Evolutionary conservation across 2,329 filamentous ascomycete species (phyloP).

Genomic region (Pseudocercospora macadamiae): DNA sequence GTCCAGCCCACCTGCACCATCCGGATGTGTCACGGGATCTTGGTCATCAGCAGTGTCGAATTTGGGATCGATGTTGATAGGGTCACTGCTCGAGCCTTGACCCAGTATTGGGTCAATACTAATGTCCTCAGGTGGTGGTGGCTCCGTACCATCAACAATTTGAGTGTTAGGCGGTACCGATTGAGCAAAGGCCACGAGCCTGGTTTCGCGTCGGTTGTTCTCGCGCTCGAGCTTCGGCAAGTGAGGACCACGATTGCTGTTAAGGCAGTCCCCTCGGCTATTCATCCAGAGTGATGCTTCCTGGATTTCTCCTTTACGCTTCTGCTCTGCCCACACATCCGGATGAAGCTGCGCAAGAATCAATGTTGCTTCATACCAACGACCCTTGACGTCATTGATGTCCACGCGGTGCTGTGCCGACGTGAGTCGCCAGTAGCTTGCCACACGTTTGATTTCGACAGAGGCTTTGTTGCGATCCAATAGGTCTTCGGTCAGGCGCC

Average conservation of each 20-base stretch:
- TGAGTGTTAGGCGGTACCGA: conserved; percentile 43
- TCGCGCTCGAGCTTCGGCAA: conserved; percentile 33
- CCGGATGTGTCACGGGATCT: neutral
- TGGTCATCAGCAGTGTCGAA: conserved; percentile 35
- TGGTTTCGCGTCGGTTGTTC: conserved; percentile 37
- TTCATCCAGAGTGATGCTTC: conserved; percentile 43
- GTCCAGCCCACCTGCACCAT: conserved; percentile 32
- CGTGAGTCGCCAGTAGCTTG: conserved; percentile 50
- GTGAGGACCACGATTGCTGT: conserved; percentile 33
- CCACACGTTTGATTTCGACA: conserved; percentile 39
- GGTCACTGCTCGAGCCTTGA: neutral
- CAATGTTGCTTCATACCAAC: conserved; percentile 62
- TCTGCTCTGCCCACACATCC: conserved; percentile 30
- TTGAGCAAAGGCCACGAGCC: conserved; percentile 47
- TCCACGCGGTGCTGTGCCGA: conserved; percentile 38
- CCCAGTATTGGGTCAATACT: conserved; percentile 25
- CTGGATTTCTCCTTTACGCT: conserved; percentile 36
- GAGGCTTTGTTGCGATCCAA: conserved; percentile 51
- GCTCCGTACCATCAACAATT: conserved; percentile 45
- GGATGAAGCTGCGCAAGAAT: conserved; percentile 49
- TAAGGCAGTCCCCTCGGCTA: conserved; percentile 39
- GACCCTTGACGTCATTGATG: conserved; percentile 58
- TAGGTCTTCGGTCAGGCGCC: conserved; percentile 57
- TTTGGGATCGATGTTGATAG: conserved; percentile 36
- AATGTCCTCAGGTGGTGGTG: conserved; percentile 27